Base-by-base conservation (phyloP, 78 protist genomes). In the Protostelium mycophagum region DNA sequence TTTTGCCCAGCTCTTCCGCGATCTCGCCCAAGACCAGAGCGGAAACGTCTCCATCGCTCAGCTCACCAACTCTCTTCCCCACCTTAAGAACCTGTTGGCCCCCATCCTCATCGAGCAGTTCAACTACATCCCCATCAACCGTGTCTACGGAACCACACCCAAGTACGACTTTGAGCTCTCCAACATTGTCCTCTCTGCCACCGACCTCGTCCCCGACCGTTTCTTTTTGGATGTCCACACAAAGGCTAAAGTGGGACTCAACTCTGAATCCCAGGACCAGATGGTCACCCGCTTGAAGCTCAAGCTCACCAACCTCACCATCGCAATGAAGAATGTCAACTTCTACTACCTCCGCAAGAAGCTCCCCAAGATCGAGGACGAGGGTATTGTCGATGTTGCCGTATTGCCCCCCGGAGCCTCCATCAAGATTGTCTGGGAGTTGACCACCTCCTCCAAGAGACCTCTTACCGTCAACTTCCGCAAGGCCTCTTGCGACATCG, bases 21-120 rank as follows among this genome's bases (percentile, higher is more conserved):
- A 51, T 51, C 73, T 51, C 73, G 73, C 73, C 73, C 73, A 51
- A 16, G 73, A 51, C 73, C 73, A 51, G 73, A 51, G 73, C 73
- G 73, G 73, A 51, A 51, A 51, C 73, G 73, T 51, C 73, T 51
- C 73, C 73, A 51, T 51, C 73, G 31, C 5, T 16, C 73, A 51
- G 73, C 16, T 51, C 31, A 51, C 73, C 73, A 51, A 51, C 73
- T 51, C 73, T 16, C 73, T 51, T 16, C 73, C 73, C 16, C 73
- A 51, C 73, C 73, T 51, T 5, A 51, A 51, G 73, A 51, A 51
- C 73, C 73, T 51, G 31, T 16, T 51, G 31, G 73, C 73, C 5
- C 73, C 73, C 73, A 51, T 51, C 16, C 73, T 51, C 73, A 51
- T 51, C 73, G 73, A 51, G 73, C 73, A 51, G 16, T 51, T 51